A percentile compares a stretch with the other conserved stretches of the same genome.
These are phyloP conservation scores for Leersia perrieri DNA, from an alignment of 176 grass and related monocot genomes.

Conservation along the genomic window DNA sequence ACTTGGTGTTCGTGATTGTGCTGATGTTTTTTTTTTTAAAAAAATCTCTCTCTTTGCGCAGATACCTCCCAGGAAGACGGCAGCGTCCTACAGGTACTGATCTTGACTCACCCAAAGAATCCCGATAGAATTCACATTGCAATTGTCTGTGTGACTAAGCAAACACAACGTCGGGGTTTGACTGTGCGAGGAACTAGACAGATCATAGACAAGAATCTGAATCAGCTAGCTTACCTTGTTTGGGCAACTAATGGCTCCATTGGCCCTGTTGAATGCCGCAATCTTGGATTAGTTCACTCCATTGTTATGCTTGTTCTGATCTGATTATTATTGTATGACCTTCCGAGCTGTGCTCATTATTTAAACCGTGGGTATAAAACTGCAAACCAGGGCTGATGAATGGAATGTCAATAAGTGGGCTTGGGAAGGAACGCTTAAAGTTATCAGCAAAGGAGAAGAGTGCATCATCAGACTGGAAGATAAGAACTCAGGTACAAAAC, in stretches of 20 bases:
- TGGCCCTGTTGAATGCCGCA: neutral
- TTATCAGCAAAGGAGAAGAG: conserved; percentile 92
- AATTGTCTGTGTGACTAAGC: neutral
- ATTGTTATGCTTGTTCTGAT: neutral
- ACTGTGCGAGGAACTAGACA: neutral
- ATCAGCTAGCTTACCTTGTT: neutral
- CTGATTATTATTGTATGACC: neutral
- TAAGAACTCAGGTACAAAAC: conserved; percentile 59
- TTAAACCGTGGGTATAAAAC: neutral
- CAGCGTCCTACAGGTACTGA: conserved; percentile 84
- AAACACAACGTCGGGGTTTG: neutral
- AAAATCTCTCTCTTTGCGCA: conserved; percentile 33
- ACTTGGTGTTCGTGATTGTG: neutral
- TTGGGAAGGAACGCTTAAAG: conserved; percentile 93
- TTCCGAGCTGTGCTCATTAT: neutral
- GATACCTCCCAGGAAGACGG: conserved; percentile 95
- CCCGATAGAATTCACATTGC: neutral
- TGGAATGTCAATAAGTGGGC: conserved; percentile 99
- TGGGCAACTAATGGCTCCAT: neutral
- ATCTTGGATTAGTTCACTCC: neutral
- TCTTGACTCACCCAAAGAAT: neutral
- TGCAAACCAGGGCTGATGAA: conserved; percentile 87
- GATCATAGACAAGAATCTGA: neutral
- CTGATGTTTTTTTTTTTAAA: neutral
- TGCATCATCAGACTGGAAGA: conserved; percentile 95